phyloP scores from a whole-genome alignment of 1,284 basidiomycete genomes.

The Puccinia triticina region DNA sequence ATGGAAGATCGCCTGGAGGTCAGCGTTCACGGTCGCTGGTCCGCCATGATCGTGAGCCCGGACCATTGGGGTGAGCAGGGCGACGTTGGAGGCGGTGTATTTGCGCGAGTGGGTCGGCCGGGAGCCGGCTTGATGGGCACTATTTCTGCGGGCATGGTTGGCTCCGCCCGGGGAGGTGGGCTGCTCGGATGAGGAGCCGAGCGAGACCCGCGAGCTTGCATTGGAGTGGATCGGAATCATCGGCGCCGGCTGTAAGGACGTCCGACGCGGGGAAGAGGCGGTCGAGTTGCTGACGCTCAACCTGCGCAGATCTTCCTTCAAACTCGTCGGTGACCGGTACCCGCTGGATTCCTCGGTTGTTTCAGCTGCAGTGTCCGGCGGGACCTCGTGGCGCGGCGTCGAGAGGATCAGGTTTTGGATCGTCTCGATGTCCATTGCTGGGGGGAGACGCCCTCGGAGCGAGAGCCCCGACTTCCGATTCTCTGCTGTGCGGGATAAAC shows the following conservation, averaged over 20 bases:
- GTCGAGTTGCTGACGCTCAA: not conserved
- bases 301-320: slow-evolving; percentile 2
- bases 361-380: not conserved
- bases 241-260: not conserved
- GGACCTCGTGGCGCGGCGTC: slow-evolving; percentile 3
- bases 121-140: not conserved
- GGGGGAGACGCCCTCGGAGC: slow-evolving; percentile 19
- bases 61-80: slow-evolving; percentile 26
- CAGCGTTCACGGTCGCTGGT: not conserved
- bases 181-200: not conserved
- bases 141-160: not conserved
- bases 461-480: slow-evolving; percentile 12
- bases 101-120: slow-evolving; percentile 5
- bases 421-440: slow-evolving; percentile 32
- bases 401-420: slow-evolving; percentile 22
- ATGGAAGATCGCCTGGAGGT: slow-evolving; percentile 21
- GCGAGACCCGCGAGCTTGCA: not conserved
- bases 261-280: not conserved
- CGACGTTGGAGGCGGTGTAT: slow-evolving; percentile 31
- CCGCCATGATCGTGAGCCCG: not conserved
- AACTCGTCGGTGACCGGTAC: not conserved
- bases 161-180: not conserved
- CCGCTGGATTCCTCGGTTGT: not conserved
- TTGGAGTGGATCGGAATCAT: not conserved
- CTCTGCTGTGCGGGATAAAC: not conserved